A percentile compares a stretch with the other conserved stretches of the same genome.
Conservation (phyloP, 1,284 basidiomycete genomes). For the Leccinum subatratum region DNA sequence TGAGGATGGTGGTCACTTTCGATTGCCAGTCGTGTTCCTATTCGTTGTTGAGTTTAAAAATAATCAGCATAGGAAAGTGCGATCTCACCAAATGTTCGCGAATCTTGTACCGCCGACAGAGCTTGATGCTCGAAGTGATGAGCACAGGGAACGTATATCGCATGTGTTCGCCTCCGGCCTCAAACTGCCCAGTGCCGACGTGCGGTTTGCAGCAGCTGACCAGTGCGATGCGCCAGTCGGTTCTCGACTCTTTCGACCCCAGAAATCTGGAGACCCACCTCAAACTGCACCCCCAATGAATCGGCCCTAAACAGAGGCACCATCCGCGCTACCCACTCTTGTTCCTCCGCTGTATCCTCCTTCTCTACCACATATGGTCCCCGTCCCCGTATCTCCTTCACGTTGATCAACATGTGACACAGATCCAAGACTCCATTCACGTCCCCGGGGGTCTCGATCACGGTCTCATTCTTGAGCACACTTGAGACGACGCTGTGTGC, state of each 20-base stretch:
- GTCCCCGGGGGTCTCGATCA: constrained; percentile 57
- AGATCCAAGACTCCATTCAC: constrained; percentile 87
- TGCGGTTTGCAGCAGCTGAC: constrained; percentile 81
- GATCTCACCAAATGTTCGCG: constrained; percentile 55
- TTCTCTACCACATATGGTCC: constrained; percentile 60
- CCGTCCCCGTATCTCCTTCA: constrained; percentile 52
- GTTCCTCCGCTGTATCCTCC: constrained; percentile 92
- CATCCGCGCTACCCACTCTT: constrained; percentile 95
- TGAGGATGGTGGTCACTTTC: constrained; percentile 79
- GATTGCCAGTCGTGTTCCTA: constrained; percentile 53
- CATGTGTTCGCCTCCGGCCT: constrained; percentile 89
- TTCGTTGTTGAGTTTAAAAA: neutral
- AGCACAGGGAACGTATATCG: constrained; percentile 91
- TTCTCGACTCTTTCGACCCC: neutral
- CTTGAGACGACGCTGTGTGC: constrained; percentile 89
- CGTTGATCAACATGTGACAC: constrained; percentile 79
- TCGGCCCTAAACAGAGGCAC: constrained; percentile 89
- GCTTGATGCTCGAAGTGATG: constrained; percentile 38
- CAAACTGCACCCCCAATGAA: constrained; percentile 78
- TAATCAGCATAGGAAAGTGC: neutral
- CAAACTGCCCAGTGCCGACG: constrained; percentile 81
- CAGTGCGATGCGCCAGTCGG: constrained; percentile 4
- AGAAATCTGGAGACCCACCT: constrained; percentile 47
- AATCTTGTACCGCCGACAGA: constrained; percentile 83
- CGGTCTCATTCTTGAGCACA: neutral